Base-by-base conservation (phyloP, 768 basidiomycete genomes). In the Auriculariales sp. region DNA sequence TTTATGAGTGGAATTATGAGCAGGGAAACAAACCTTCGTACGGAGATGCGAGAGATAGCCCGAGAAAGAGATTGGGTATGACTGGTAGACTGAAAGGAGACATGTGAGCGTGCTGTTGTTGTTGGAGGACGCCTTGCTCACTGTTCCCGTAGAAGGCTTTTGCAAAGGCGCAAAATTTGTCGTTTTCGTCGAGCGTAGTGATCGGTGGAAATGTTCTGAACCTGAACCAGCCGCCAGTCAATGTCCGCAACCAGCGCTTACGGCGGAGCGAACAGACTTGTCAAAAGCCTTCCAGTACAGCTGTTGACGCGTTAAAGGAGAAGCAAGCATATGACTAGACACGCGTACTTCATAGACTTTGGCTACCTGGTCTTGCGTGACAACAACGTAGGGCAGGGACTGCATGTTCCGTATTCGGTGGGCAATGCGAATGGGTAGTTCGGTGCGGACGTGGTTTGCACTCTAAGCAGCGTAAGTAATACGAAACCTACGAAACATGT, bases 381-480 rank as follows among this genome's bases (percentile, higher is more conserved):
- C 88, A 6, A 90, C 88, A 19, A 84, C 75, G 58, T 85, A 91
- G 3, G 91, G 90, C 44, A 94, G 68, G 1, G 78, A 70, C 65
- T 94, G 91, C 57, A 94, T 70, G 59, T 94, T 91, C 50, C 86
- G 78, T 52, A 93, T 65, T 44, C 91, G 75, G 62, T 93, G 90
- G 3, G 89, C 83, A 58, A 92, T 84, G 31, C 90, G 78, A 12
- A 90, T 79, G 9, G 91, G 90, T 4, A 94, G 66, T 59, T 94
- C 90, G 3, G 84, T 85, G 47, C 89, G 79, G 35, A 94, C 87
- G 64, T 91, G 89, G 61, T 91, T 91, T 48, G 86, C 89, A 54
- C 84, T 88, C 88, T 91, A 47, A 22, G 33, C 28, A 22, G 11
- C 11, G 39, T 47, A 22, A 33, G 45, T 52, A 17, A 42, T 12